These are phyloP conservation scores for Penicillium taxi DNA, from an alignment of 495 filamentous ascomycete genomes.

Conservation along the genomic window DNA sequence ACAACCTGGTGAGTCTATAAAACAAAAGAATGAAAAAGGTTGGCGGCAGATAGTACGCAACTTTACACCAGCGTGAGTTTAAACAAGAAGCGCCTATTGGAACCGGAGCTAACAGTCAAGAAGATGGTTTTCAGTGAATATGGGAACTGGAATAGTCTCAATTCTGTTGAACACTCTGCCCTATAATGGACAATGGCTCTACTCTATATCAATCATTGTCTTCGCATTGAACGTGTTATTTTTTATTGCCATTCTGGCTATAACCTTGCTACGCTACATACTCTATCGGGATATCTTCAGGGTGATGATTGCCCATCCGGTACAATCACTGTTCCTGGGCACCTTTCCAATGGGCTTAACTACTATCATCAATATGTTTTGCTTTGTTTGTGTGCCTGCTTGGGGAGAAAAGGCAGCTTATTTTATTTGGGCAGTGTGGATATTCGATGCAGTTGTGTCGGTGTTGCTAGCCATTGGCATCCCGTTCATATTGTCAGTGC, in stretches of 20 bases:
- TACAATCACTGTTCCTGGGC: slow-evolving; percentile 54
- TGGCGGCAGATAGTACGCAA: slow-evolving; percentile 42
- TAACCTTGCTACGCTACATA: slow-evolving; percentile 47
- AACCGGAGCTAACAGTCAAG: not conserved
- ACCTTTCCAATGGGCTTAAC: slow-evolving; percentile 57
- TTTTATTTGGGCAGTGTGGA: slow-evolving; percentile 51
- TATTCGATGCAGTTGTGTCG: slow-evolving; percentile 46
- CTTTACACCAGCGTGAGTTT: slow-evolving; percentile 42
- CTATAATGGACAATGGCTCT: slow-evolving; percentile 46
- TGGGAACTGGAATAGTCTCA: slow-evolving; percentile 60
- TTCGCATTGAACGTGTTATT: slow-evolving; percentile 49
- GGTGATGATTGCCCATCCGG: slow-evolving; percentile 50
- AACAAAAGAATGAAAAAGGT: slow-evolving; percentile 34
- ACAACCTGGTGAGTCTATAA: too few relatives aligned
- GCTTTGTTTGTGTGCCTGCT: slow-evolving; percentile 45
- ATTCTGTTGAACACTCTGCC: slow-evolving; percentile 51
- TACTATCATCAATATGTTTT: slow-evolving; percentile 53
- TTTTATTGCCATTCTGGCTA: slow-evolving; percentile 32
- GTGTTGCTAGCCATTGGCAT: slow-evolving; percentile 43
- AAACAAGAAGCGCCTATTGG: too few relatives aligned
- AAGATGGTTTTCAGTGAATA: slow-evolving; percentile 48
- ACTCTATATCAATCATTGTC: slow-evolving; percentile 45
- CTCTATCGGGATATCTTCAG: slow-evolving; percentile 51
- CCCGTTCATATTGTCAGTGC: slow-evolving; percentile 48
- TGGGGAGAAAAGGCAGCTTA: slow-evolving; percentile 37